Base-by-base conservation (phyloP, 768 basidiomycete genomes). In the Cubamyces sp. region DNA sequence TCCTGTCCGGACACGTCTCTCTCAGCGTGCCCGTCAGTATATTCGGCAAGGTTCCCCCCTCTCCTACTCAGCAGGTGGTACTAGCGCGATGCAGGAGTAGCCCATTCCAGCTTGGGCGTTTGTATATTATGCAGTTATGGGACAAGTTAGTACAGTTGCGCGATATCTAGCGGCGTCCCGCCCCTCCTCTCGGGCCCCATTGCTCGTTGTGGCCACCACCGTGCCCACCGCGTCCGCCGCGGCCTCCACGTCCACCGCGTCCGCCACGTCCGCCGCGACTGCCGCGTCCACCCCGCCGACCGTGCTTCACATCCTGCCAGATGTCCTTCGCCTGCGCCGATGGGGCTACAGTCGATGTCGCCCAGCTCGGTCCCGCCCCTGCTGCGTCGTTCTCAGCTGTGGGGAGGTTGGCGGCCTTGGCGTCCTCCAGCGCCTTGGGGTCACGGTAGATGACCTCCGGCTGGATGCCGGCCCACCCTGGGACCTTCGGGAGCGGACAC, bases 261-360 rank as follows among this genome's bases (percentile, higher is more conserved):
- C 49, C 34, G 50, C 50, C 28, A 37, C 50, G 50, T 28, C 30
- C 26, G 11, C 50, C 50, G 26, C 28, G 23, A n/a, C 50, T 34
- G 30, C 14, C 14, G 15, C n/a, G n/a, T n/a, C n/a, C n/a, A n/a
- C n/a, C n/a, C n/a, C n/a, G n/a, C 8, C 28, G 28, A 8, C 8
- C 28, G 28, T 30, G 3, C 28, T 30, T 30, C 28, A 39, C 51
- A 19, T 39, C 51, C 51, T 52, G 39, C 51, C 51, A 52, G 16
- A 52, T 52, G 37, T 52, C 51, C 51, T 52, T 52, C n/a, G 51
- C 51, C 40, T 54, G 53, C 18, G 53, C 25, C 12, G 25, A 6
- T 7, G 53, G 53, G 40, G 39, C 23, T 25, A 39, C 49, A 4
- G 28, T 34, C 19, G 28, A 8, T 30, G 28, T 30, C 28, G 28